phyloP scores from a whole-genome alignment of 2,329 filamentous ascomycete species.

The Aspergillus sp. region DNA sequence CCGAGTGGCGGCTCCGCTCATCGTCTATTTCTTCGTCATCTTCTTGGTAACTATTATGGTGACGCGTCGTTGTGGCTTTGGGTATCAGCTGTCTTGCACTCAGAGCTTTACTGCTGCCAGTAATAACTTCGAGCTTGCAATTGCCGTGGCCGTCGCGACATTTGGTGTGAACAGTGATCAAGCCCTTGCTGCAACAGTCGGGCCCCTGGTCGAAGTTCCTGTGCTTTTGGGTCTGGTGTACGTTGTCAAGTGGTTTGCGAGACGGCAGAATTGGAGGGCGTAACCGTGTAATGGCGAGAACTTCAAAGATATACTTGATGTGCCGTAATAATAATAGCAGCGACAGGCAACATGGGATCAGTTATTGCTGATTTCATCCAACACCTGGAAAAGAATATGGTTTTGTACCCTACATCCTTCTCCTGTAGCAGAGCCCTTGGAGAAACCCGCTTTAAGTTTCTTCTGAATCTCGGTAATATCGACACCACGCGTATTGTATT shows the following conservation, averaged over 20 bases:
- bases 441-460: slow-evolving; percentile 31
- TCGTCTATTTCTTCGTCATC: slow-evolving; percentile 74
- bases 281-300: background rate
- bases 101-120: slow-evolving; percentile 87
- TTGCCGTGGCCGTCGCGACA: slow-evolving; percentile 78
- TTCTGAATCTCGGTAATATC: slow-evolving; percentile 32
- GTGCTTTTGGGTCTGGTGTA: slow-evolving; percentile 76
- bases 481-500: slow-evolving; percentile 31
- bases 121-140: slow-evolving; percentile 90
- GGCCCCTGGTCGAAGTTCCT: slow-evolving; percentile 81
- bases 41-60: slow-evolving; percentile 66
- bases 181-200: slow-evolving; percentile 76
- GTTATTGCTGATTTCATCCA: slow-evolving; percentile 33
- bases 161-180: slow-evolving; percentile 75
- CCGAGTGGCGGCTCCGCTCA: slow-evolving; percentile 71
- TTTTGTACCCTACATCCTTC: slow-evolving; percentile 35
- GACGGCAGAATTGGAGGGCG: slow-evolving; percentile 18
- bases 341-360: slow-evolving; percentile 9
- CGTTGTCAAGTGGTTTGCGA: slow-evolving; percentile 47
- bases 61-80: slow-evolving; percentile 64
- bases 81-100: slow-evolving; percentile 65
- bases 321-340: background rate
- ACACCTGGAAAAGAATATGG: slow-evolving; percentile 37
- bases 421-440: slow-evolving; percentile 17
- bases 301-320: background rate